Evolutionary conservation across 2,329 filamentous ascomycete species (phyloP), one percentile per base, ranked within the genome.

Genomic region (Neofusicoccum umdonicola): DNA sequence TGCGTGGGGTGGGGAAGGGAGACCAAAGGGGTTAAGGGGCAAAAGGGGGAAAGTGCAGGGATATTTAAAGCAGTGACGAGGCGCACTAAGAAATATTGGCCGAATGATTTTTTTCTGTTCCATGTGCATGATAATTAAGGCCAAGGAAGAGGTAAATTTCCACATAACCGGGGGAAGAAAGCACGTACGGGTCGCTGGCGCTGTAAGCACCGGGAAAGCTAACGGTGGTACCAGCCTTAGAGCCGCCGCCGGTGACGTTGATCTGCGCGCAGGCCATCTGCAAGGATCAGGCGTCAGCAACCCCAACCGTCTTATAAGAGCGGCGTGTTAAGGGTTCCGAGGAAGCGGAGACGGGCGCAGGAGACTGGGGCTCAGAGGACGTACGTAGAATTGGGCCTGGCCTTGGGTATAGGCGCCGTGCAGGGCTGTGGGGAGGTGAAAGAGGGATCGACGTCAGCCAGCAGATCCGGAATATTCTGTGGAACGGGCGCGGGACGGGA

Each of bases 391-490:
- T 63, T 65, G 57, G 47, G 51, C 45, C 39, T 39, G 27, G 48
- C 51, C 51, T 9, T 50, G 31, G 22, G 37, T 67, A 17, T 66
- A 67, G n/a, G 67, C 68, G 52, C 60, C 57, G 62, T 69, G 66
- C 13, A 68, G 68, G 41, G 66, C 68, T 62, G 42, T 35, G 17
- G 42, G 31, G 42, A 22, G 11, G 19, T 35, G 9, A 58, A 58
- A 44, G n/a, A 60, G 27, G 42, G 56, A 60, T 60, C 56, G 42
- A 35, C 56, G 34, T 60, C 12, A 60, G 41, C 15, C n/a, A 47
- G 31, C 42, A 60, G 56, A 47, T 60, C 56, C 41, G 56, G 56
- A 60, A 60, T 37, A 22, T 47, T 45, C 56, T 45, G 44, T 60
- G 56, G 42, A 60, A 60, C 41, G 8, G 17, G 27, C 27, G 27